Percentiles rank a stretch among this genome's conserved stretches.
Conservation (phyloP, 1,139 yeast genomes). For the Debaryomyces nepalensis region DNA sequence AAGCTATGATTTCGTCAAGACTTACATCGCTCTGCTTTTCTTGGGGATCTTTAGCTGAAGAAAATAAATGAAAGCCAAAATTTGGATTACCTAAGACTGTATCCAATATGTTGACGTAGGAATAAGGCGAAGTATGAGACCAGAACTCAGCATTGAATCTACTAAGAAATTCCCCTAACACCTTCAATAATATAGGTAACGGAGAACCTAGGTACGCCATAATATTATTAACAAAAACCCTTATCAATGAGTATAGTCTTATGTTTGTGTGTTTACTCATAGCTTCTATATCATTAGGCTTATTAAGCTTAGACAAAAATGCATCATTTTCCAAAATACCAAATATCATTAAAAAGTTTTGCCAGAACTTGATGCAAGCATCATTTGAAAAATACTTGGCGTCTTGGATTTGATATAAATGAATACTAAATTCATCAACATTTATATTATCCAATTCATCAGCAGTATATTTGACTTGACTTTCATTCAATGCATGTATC, state of each 20-base stretch:
- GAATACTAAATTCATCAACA: constrained; percentile 57
- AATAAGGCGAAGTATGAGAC: constrained; percentile 54
- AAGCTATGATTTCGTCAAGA: constrained; percentile 39
- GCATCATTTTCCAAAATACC: constrained; percentile 43
- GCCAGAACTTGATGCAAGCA: constrained; percentile 58
- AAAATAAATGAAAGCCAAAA: constrained; percentile 26
- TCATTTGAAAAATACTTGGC: constrained; percentile 49
- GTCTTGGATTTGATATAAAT: constrained; percentile 58
- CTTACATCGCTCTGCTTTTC: constrained; percentile 9
- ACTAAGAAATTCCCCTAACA: constrained; percentile 46
- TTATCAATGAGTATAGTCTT: constrained; percentile 48
- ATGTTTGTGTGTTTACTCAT: constrained; percentile 43
- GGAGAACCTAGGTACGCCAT: constrained; percentile 57
- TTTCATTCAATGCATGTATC: constrained; percentile 25
- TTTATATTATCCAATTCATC: constrained; percentile 38
- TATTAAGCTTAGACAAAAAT: constrained; percentile 42
- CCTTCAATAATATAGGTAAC: constrained; percentile 56
- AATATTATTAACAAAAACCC: constrained; percentile 53
- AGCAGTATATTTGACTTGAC: constrained; percentile 16
- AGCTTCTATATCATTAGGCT: constrained; percentile 49
- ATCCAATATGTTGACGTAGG: constrained; percentile 57
- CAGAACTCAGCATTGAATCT: constrained; percentile 53
- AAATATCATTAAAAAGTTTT: constrained; percentile 45
- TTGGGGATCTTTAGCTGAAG: constrained; percentile 21
- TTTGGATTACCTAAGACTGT: constrained; percentile 51